Evolutionary conservation across 2,329 filamentous ascomycete genomes (phyloP).

Genomic region (Fusarium napiforme): DNA sequence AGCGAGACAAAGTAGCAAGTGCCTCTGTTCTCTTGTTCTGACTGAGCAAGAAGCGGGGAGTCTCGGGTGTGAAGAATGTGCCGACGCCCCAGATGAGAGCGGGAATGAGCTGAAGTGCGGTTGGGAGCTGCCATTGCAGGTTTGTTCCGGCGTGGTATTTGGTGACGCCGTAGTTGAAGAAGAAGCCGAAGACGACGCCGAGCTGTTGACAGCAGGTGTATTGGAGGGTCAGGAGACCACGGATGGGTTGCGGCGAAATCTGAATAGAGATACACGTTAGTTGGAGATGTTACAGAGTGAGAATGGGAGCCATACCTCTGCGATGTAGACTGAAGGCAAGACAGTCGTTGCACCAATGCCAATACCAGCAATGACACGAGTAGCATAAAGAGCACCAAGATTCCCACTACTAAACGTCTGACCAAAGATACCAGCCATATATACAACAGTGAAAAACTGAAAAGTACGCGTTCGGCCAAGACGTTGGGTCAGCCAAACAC

Average conservation of each 20-base stretch:
- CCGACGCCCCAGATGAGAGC: constrained; percentile 43
- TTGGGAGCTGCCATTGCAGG: constrained; percentile 45
- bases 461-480: constrained; percentile 40
- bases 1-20: constrained; percentile 29
- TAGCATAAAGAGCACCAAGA: constrained; percentile 40
- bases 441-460: constrained; percentile 46
- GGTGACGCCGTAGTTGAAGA: constrained; percentile 51
- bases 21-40: constrained; percentile 35
- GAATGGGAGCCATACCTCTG: constrained; percentile 24
- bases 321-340: constrained; percentile 44
- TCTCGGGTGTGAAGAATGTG: constrained; percentile 43
- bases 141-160: constrained; percentile 40
- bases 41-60: constrained; percentile 42
- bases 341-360: constrained; percentile 45
- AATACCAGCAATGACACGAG: constrained; percentile 43
- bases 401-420: constrained; percentile 46
- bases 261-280: fast-evolving
- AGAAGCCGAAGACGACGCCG: constrained; percentile 49
- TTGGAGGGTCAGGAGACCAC: constrained; percentile 47
- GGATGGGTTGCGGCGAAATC: constrained; percentile 45
- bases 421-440: constrained; percentile 51
- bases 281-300: fast-evolving
- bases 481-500: constrained; percentile 40
- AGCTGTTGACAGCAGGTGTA: constrained; percentile 51
- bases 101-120: constrained; percentile 40